These are phyloP conservation scores for Xylaria sp. DNA, from an alignment of 495 filamentous ascomycete genomes.

Conservation along the genomic window DNA sequence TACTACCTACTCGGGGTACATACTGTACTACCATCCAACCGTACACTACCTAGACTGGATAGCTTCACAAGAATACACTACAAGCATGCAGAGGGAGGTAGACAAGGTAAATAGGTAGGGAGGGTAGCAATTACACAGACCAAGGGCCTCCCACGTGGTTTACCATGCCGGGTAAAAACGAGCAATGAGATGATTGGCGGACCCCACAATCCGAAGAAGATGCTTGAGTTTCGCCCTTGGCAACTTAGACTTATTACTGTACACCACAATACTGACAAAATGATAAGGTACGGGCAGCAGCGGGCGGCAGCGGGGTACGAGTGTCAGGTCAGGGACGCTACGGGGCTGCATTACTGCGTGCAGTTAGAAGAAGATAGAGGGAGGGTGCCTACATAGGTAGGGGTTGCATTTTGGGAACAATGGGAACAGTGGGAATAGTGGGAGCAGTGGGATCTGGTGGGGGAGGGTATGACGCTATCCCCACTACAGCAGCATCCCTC, in stretches of 20 bases:
- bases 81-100: constrained; percentile 2
- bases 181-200: constrained; percentile 20
- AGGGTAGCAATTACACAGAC: constrained; percentile 6
- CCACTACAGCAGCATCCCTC: not conserved
- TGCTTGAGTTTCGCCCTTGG: not conserved
- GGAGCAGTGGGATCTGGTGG: constrained; percentile 4
- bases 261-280: not conserved
- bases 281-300: not conserved
- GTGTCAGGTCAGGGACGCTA: not conserved
- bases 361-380: too few relatives aligned
- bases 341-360: not conserved
- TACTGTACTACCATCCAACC: not conserved
- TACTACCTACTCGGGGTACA: too few relatives aligned
- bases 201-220: constrained; percentile 23
- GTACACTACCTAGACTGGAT: too few relatives aligned
- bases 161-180: not conserved
- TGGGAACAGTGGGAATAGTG: too few relatives aligned
- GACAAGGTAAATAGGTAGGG: too few relatives aligned
- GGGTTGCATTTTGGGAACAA: constrained; percentile 7
- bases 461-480: constrained; percentile 14
- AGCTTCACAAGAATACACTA: not conserved
- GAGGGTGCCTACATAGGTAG: not conserved
- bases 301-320: not conserved
- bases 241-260: constrained; percentile 3
- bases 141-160: constrained; percentile 15